These are phyloP conservation scores for Pulveroboletus sp. DNA, from an alignment of 768 basidiomycete species.

Conservation along the genomic window DNA sequence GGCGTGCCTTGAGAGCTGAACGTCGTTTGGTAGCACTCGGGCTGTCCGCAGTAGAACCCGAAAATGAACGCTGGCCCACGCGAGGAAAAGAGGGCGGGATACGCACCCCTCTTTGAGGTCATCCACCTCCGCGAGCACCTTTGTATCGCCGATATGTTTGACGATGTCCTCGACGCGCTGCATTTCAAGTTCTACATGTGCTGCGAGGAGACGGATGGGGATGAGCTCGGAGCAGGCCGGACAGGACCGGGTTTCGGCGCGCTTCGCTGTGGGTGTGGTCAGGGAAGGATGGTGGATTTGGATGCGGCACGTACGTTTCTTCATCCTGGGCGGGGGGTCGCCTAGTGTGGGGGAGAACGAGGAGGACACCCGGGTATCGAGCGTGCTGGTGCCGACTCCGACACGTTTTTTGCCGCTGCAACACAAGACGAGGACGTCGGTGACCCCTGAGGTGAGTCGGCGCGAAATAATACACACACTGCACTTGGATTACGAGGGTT, in stretches of 20 bases:
- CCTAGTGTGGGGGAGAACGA: slow-evolving; percentile 34
- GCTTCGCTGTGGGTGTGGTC: slow-evolving; percentile 45
- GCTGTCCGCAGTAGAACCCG: slow-evolving; percentile 27
- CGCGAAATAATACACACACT: slow-evolving; percentile 24
- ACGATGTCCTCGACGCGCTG: slow-evolving; percentile 69
- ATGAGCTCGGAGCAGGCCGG: slow-evolving; percentile 72
- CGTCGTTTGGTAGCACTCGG: slow-evolving; percentile 29
- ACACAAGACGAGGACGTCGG: not conserved
- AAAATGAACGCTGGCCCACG: slow-evolving; percentile 25
- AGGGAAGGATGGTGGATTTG: not conserved
- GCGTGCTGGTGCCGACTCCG: slow-evolving; percentile 15
- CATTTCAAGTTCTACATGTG: slow-evolving; percentile 61
- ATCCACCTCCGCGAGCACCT: slow-evolving; percentile 45
- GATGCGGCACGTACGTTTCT: slow-evolving; percentile 42
- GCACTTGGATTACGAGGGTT: not conserved
- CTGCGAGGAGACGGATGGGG: slow-evolving; percentile 63
- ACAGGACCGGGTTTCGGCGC: slow-evolving; percentile 70
- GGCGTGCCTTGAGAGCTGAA: slow-evolving; percentile 43
- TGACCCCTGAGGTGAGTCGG: not conserved
- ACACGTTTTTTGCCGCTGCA: slow-evolving; percentile 50
- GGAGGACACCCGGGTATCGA: slow-evolving; percentile 20
- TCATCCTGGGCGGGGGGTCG: slow-evolving; percentile 33
- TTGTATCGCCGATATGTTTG: slow-evolving; percentile 54
- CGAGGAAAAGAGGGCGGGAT: not conserved
- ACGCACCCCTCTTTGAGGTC: slow-evolving; percentile 54